Conservation (phyloP, 179 eudicot species). For the Carnegiea gigantea region DNA sequence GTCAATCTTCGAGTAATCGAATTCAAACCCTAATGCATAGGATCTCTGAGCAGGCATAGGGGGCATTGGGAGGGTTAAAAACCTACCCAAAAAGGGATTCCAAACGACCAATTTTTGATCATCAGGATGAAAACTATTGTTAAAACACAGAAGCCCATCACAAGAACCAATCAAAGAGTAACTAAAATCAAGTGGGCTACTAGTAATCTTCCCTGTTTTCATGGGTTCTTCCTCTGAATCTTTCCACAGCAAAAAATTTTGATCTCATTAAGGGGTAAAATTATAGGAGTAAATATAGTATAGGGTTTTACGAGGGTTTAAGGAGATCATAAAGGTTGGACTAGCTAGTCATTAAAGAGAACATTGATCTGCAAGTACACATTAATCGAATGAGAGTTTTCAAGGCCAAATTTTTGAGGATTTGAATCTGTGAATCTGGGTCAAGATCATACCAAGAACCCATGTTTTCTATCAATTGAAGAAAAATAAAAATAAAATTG, state of each 20-base stretch:
- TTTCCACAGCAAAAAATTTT: not conserved
- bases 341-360: not conserved
- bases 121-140: not conserved
- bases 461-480: not conserved
- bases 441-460: not conserved
- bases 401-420: not conserved
- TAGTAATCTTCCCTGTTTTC: not conserved
- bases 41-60: not conserved
- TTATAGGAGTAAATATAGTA: conserved; percentile 12
- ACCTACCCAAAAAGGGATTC: conserved; percentile 24
- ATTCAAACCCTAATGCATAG: conserved; percentile 19
- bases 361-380: conserved; percentile 5
- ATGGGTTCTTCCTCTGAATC: not conserved
- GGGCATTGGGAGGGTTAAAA: not conserved
- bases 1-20: not conserved
- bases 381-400: conserved; percentile 4
- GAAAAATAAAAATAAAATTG: no score
- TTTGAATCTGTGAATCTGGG: conserved; percentile 2
- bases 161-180: conserved; percentile 11
- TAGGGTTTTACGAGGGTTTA: conserved; percentile 6
- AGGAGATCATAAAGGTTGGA: conserved; percentile 2
- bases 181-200: not conserved
- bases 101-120: conserved; percentile 12
- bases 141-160: conserved; percentile 17
- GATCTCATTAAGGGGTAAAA: not conserved